Conservation (phyloP, 352 stramenopile species). For the Phytophthora sp. region DNA sequence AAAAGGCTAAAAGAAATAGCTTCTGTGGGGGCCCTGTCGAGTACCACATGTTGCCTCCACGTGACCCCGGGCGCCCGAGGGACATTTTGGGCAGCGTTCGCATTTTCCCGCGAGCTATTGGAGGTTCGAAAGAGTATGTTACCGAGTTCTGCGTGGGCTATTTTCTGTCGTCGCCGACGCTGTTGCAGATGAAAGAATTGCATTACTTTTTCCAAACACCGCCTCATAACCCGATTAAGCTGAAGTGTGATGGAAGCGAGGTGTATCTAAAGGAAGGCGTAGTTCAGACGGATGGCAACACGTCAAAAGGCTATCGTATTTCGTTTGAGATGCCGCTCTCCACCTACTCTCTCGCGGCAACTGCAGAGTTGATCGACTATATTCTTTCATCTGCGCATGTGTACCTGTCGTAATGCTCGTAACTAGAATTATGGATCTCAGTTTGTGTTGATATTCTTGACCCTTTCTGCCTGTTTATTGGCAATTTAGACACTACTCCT, state of each 20-base stretch:
- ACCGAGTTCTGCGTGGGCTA: constrained; percentile 36
- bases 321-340: constrained; percentile 27
- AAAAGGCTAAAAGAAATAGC: not conserved
- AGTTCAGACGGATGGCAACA: constrained; percentile 19
- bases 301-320: constrained; percentile 25
- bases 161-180: constrained; percentile 16
- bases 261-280: constrained; percentile 28
- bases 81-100: constrained; percentile 28
- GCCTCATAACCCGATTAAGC: constrained; percentile 35
- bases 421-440: not conserved
- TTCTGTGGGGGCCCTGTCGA: constrained; percentile 1
- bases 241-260: constrained; percentile 19
- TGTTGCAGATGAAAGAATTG: constrained; percentile 31
- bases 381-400: constrained; percentile 26
- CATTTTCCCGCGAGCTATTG: constrained; percentile 12
- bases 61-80: not conserved
- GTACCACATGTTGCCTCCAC: constrained; percentile 35
- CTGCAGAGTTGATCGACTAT: constrained; percentile 41
- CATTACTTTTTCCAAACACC: constrained; percentile 41
- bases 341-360: constrained; percentile 15
- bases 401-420: constrained; percentile 10
- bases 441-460: not conserved
- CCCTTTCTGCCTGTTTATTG: not conserved
- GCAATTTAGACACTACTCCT: not conserved
- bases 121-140: constrained; percentile 5